Evolutionary conservation across 768 basidiomycete genomes (phyloP).

Genomic region (Candolleomyces eurysporus): DNA sequence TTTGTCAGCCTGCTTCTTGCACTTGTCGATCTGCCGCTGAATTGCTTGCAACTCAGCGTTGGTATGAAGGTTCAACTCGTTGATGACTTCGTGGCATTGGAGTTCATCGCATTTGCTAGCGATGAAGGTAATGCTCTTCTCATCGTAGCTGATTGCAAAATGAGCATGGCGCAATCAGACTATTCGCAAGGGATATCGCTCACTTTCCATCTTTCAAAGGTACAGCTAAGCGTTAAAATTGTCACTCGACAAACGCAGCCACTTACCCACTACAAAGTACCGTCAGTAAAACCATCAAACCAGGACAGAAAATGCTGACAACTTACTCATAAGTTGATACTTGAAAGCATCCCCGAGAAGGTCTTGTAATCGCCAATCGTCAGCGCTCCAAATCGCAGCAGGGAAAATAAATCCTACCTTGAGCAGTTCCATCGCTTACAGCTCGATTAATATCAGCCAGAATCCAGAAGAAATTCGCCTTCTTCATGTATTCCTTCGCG

Average conservation of each 20-base stretch:
- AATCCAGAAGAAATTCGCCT: conserved; percentile 61
- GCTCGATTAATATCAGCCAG: conserved; percentile 60
- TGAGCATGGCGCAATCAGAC: not conserved
- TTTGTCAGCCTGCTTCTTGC: conserved; percentile 23
- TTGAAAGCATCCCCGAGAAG: conserved; percentile 67
- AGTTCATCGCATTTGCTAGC: conserved; percentile 65
- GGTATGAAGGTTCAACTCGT: conserved; percentile 46
- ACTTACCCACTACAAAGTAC: conserved; percentile 41
- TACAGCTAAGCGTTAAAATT: not conserved
- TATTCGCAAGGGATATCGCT: conserved; percentile 18
- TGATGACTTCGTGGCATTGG: conserved; percentile 54
- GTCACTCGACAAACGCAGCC: not conserved
- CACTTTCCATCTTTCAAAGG: conserved; percentile 50
- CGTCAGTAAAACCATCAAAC: not conserved
- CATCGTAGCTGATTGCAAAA: conserved; percentile 44
- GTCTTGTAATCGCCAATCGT: conserved; percentile 27
- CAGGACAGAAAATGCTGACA: not conserved
- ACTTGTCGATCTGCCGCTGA: conserved; percentile 40
- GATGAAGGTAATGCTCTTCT: conserved; percentile 58
- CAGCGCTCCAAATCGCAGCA: too few relatives aligned
- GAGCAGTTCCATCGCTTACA: conserved; percentile 62
- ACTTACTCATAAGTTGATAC: conserved; percentile 57
- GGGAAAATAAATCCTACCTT: conserved; percentile 31
- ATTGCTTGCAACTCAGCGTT: conserved; percentile 51
- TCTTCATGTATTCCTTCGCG: conserved; percentile 66